Conservation (phyloP, 106 monocot genomes). For the Dioscorea alata region DNA sequence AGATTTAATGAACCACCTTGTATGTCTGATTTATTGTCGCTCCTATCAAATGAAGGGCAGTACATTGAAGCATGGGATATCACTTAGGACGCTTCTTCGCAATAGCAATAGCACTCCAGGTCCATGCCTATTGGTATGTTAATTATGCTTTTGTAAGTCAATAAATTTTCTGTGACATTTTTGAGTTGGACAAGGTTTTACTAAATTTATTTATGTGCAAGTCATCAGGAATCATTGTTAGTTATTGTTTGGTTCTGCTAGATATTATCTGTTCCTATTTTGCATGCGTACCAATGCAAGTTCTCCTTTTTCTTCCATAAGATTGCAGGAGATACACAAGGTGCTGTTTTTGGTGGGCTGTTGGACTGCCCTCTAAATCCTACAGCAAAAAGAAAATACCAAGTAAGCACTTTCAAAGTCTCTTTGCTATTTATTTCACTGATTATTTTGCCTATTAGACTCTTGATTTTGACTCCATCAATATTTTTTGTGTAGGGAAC, state of each 20-base stretch:
- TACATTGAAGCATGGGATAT: conserved; percentile 92
- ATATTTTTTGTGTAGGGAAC: conserved; percentile 42
- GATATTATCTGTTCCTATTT: neutral
- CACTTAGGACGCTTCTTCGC: conserved; percentile 76
- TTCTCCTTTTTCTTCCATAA: conserved; percentile 11
- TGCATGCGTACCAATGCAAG: neutral
- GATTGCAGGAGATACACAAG: conserved; percentile 91
- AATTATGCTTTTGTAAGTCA: neutral
- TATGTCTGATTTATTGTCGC: conserved; percentile 20
- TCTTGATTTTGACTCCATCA: neutral
- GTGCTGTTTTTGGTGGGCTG: conserved; percentile 91
- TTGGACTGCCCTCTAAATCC: conserved; percentile 67
- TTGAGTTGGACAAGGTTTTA: neutral
- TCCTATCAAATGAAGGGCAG: conserved; percentile 63
- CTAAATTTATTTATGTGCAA: too few species aligned
- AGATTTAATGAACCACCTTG: neutral
- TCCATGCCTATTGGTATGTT: conserved; percentile 73
- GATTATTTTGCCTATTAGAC: neutral
- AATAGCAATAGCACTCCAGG: conserved; percentile 55
- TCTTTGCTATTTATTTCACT: neutral
- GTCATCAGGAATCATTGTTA: too few species aligned
- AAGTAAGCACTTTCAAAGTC: conserved; percentile 25
- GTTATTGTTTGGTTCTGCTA: neutral
- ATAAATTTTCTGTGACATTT: neutral
- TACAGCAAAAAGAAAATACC: conserved; percentile 89